Base-by-base conservation (phyloP, 108 stramenopile genomes). In the Skeletonema tropicum region DNA sequence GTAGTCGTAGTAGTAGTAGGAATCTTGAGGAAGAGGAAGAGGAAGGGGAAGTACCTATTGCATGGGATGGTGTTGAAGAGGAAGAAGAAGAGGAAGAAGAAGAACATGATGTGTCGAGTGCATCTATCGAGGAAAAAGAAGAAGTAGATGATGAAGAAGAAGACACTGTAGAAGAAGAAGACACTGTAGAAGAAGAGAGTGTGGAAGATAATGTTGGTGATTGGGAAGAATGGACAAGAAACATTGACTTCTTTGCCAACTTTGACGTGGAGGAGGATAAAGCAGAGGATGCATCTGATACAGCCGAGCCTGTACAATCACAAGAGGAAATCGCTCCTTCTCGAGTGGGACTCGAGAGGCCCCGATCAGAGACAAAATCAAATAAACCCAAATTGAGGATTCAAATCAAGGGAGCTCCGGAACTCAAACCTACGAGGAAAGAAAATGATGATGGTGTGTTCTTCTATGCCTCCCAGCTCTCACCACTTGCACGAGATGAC, bases 401-500 rank as follows among this genome's bases (percentile, higher is more conserved):
- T 45, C 42, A 45, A n/a, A 45, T 45, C 15, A 45, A 45, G 42
- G 42, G 42, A 45, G 42, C 42, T 3, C 42, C 42, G 42, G 15
- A 45, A 45, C 15, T 45, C 15, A n/a, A n/a, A 25, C 23, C 52
- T 5, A 0, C 14, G 8, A 55, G 25, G 23, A n/a, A 55, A 23
- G 52, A 55, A 21, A 23, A 3, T 45, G 42, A 45, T 15, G 15
- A 25, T 23, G 21, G 8, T 55, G 9, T 55, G 52, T 55, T 55
- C 52, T 55, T 21, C 23, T 19, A 19, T 55, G 52, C 21, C 2
- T 55, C 52, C 52, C 52, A 55, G 52, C 52, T 6, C 9, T 55
- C 52, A 55, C 52, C 52, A 23, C 52, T 55, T 55, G 52, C 52
- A 7, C 6, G 52, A 55, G 52, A 55, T 23, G 52, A 55, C 23